phyloP scores from a whole-genome alignment of 352 stramenopile genomes.

The Globisporangium carolinianum region DNA sequence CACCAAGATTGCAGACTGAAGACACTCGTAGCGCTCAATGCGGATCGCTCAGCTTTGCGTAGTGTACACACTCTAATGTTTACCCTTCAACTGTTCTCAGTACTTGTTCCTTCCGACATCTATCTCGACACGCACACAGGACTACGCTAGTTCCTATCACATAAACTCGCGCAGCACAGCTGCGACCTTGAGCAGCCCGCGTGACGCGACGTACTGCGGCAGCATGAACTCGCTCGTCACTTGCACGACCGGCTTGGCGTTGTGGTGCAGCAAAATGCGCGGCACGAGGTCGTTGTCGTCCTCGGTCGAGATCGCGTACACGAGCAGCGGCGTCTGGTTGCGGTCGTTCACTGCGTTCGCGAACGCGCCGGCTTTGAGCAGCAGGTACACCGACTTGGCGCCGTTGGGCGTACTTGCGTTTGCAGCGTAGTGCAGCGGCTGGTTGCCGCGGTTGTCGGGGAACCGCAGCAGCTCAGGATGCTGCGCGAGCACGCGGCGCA shows the following conservation, averaged over 20 bases:
- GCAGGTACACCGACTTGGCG: constrained; percentile 29
- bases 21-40: no score
- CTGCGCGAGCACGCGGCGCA: constrained; percentile 23
- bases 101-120: no score
- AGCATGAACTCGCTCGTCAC: constrained; percentile 41
- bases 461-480: constrained; percentile 31
- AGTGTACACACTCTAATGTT: no score
- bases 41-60: no score
- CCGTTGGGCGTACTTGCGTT: constrained; percentile 26
- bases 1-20: no score
- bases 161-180: constrained; percentile 43
- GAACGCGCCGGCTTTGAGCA: constrained; percentile 40
- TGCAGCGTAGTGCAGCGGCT: constrained; percentile 52
- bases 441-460: constrained; percentile 43
- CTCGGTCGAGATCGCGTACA: constrained; percentile 48
- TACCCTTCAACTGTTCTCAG: no score
- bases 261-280: constrained; percentile 42
- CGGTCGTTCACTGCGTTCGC: constrained; percentile 48
- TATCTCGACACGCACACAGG: no score
- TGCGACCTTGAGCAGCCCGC: constrained; percentile 38
- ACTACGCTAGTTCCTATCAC: constrained; percentile 9
- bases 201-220: constrained; percentile 31
- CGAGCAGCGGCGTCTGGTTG: constrained; percentile 41
- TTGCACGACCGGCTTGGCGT: constrained; percentile 36
- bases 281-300: constrained; percentile 38